Conservation (phyloP, 345 rosid species). For the Clausena lansium region DNA sequence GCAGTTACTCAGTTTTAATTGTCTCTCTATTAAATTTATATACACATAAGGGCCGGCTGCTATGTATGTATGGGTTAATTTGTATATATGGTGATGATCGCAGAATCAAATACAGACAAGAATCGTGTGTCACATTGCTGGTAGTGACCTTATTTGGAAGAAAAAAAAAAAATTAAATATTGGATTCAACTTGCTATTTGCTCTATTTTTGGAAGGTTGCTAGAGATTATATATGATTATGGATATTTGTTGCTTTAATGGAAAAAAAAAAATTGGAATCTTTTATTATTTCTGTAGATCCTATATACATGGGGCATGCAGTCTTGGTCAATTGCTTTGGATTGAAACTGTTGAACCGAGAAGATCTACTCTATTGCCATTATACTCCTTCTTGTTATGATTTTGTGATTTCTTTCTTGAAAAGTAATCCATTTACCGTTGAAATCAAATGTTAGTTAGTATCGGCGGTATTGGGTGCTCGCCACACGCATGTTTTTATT, state of each 20-base stretch:
- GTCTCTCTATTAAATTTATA: neutral
- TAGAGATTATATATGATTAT: neutral
- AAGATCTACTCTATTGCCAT: neutral
- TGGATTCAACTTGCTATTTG: neutral
- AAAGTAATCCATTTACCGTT: neutral
- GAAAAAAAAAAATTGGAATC: neutral
- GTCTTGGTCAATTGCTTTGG: slow-evolving; percentile 23
- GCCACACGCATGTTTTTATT: too few relatives aligned
- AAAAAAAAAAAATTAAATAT: neutral
- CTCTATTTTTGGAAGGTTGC: neutral
- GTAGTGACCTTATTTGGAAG: neutral
- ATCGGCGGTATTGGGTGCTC: too few relatives aligned
- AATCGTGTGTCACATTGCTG: slow-evolving; percentile 9
- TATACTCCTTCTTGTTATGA: neutral
- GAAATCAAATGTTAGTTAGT: neutral
- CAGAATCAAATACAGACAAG: slow-evolving; percentile 22
- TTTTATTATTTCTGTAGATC: neutral
- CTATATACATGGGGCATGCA: neutral
- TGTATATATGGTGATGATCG: neutral
- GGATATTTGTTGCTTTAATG: slow-evolving; percentile 10
- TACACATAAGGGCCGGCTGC: neutral
- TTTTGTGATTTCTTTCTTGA: neutral
- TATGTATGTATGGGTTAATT: neutral
- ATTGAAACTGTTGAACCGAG: slow-evolving; percentile 12
- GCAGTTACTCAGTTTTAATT: neutral